phyloP scores from a whole-genome alignment of 148 eudicot genomes.

The Diospyros lotus region DNA sequence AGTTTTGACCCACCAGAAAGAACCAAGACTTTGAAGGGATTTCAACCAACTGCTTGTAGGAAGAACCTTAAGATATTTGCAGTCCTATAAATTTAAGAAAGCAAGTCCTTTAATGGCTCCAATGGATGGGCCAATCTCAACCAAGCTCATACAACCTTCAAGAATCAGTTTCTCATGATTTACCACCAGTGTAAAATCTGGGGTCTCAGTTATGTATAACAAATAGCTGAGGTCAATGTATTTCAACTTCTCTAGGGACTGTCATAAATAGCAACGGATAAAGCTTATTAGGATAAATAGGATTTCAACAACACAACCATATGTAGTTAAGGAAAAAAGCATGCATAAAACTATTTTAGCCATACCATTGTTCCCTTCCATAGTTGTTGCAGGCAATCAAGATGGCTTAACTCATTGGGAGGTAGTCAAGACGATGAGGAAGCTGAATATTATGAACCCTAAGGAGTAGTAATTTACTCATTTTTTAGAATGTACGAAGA shows the following conservation, averaged over 20 bases:
- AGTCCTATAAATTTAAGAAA: not conserved
- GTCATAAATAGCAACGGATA: not conserved
- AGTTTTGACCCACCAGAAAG: not conserved
- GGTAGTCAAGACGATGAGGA: not conserved
- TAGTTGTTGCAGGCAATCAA: slow-evolving; percentile 8
- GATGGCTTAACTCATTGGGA: not conserved
- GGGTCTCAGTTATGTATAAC: not conserved
- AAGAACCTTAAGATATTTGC: slow-evolving; percentile 3
- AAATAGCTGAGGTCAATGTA: slow-evolving; percentile 4
- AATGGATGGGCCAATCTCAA: not conserved
- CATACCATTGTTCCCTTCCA: not conserved
- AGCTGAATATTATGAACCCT: not conserved
- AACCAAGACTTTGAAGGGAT: not conserved
- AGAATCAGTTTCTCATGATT: slow-evolving; percentile 2
- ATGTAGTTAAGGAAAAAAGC: not conserved
- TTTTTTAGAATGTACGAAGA: not conserved
- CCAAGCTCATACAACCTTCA: slow-evolving; percentile 1
- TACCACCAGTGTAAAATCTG: slow-evolving; percentile 6
- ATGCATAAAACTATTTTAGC: not conserved
- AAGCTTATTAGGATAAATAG: no score
- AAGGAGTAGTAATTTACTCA: not conserved
- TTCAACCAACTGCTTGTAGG: not conserved
- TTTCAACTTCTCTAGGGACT: not conserved
- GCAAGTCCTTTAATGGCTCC: not conserved
- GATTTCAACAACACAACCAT: no score